Evolutionary conservation across 1,284 basidiomycete species (phyloP).

Genomic region (Ceratobasidium papillatum): DNA sequence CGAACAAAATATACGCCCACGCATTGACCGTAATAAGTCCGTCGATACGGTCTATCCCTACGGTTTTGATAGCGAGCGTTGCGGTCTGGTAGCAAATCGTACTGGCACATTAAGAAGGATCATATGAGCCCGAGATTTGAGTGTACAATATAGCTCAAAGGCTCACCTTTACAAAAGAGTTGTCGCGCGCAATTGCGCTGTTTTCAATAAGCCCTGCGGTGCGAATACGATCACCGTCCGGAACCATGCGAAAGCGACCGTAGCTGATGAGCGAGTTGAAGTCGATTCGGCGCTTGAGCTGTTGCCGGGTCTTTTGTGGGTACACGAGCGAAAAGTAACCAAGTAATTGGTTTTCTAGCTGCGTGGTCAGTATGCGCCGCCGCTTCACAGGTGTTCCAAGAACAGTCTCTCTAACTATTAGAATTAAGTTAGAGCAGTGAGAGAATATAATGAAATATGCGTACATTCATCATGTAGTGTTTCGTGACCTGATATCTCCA

Average conservation of each 20-base stretch:
- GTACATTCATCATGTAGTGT: not conserved
- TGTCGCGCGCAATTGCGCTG: constrained; percentile 26
- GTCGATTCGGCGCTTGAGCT: constrained; percentile 2
- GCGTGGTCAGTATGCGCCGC: not conserved
- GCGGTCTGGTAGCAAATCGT: not conserved
- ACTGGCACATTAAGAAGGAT: not conserved
- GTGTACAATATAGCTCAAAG: not conserved
- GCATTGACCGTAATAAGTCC: constrained; percentile 47
- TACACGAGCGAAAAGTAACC: not conserved
- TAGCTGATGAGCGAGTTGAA: constrained; percentile 10
- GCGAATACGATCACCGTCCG: constrained; percentile 32
- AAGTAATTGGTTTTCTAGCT: constrained; percentile 1
- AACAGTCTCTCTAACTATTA: not conserved
- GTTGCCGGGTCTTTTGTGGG: not conserved
- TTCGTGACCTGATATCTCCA: not conserved
- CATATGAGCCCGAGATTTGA: not conserved
- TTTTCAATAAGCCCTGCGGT: constrained; percentile 40
- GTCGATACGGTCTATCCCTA: not conserved
- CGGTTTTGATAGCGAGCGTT: not conserved
- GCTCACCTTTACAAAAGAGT: constrained; percentile 35
- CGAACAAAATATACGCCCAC: constrained; percentile 45
- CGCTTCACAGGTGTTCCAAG: constrained; percentile 24
- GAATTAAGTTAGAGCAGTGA: not conserved
- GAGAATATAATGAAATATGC: not conserved
- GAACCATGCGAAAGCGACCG: constrained; percentile 25